Evolutionary conservation across 148 eudicot species (phyloP).

Genomic region (Silene latifolia): DNA sequence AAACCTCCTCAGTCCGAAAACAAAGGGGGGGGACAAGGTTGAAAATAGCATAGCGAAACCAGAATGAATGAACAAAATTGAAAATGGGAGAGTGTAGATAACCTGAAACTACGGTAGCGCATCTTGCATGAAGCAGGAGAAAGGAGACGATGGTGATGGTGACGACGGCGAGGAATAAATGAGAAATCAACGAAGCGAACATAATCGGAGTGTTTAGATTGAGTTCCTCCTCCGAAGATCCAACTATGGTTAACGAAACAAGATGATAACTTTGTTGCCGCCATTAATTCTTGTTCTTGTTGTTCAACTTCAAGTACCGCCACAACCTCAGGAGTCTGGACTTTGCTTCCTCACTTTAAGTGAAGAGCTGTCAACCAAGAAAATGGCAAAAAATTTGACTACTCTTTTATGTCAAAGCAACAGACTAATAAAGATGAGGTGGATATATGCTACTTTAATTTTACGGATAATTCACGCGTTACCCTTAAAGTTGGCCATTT

Average conservation of each 20-base stretch:
- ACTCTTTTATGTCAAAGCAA: too few species aligned
- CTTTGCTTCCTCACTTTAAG: background rate
- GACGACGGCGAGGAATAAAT: slow-evolving; percentile 4
- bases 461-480: too few species aligned
- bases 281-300: slow-evolving; percentile 9
- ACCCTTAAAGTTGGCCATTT: too few species aligned
- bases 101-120: slow-evolving; percentile 60
- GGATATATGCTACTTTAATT: too few species aligned
- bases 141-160: background rate
- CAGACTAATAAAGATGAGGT: too few species aligned
- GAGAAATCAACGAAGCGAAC: slow-evolving; percentile 19
- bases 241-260: slow-evolving; percentile 13
- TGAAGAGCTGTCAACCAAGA: background rate
- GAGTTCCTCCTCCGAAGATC: slow-evolving; percentile 10
- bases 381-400: too few species aligned
- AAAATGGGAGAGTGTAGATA: background rate
- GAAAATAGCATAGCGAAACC: too few species aligned
- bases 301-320: background rate
- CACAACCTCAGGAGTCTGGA: background rate
- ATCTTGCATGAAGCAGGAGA: slow-evolving; percentile 41
- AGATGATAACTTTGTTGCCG: slow-evolving; percentile 14
- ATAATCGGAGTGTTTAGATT: slow-evolving; percentile 1
- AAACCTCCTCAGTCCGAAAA: background rate
- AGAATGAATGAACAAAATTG: background rate
- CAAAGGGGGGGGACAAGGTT: too few species aligned